Base-by-base conservation (phyloP, 2,329 filamentous ascomycete species). In the Fusarium dlaminii region DNA sequence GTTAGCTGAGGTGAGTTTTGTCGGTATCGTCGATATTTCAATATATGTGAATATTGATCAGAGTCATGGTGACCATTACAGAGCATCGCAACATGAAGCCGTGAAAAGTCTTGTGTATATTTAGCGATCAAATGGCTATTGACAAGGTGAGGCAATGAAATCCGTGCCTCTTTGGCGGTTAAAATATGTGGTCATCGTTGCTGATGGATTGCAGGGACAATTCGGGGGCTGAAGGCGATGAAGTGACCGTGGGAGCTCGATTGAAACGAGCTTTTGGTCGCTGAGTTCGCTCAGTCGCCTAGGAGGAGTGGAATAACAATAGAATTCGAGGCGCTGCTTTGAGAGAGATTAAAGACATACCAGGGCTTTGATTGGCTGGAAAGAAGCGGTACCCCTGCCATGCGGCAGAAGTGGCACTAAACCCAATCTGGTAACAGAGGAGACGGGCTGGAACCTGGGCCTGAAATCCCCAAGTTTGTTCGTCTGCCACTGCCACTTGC, bases 241-340 rank as follows among this genome's bases (percentile, higher is more conserved):
- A 62, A 65, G 29, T 68, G 57, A 27, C 42, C 34, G 49, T 68
- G 62, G 49, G 48, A 73, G 51, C 45, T 63, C 48, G 72, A 69
- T 69, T 72, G 61, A 57, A 58, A 68, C 68, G 43, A 60, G 59
- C 34, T 62, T 72, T 72, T 58, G 67, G 45, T 74, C 43, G 59
- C 72, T 68, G 71, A 74, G 67, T 72, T 74, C 58, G 64, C 68
- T 69, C 59, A 54, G 57, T 74, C 59, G 68, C 40, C 42, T 49
- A 40, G 71, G 58, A 74, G 71, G 71, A 73, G 71, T 71, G 66
- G 48, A 61, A 66, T 55, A 66, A 52, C 66, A 62, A 59, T 27
- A 51, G 58, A 75, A 70, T 37, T 61, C 60, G 60, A 75, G 71
- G 70, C 63, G 58, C 63, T 72, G 64, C 48, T 66, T 42, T 49